Conservation (phyloP, 257 asterid genomes). For the Osmanthus fragrans region DNA sequence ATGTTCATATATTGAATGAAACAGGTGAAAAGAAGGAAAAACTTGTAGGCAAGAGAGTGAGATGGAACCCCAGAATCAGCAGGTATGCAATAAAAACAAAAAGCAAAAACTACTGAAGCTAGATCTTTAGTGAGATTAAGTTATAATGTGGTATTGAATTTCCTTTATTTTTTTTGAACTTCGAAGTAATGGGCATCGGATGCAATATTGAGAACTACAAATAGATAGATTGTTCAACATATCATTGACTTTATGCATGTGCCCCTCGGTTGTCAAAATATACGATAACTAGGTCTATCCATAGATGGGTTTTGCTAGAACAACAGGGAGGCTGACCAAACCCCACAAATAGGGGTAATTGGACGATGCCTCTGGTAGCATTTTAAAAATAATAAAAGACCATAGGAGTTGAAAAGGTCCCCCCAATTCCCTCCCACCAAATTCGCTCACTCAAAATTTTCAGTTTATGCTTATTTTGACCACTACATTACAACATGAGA, state of each 20-base stretch:
- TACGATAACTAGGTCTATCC: background rate
- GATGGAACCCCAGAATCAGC: slow-evolving; percentile 50
- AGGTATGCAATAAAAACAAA: slow-evolving; percentile 34
- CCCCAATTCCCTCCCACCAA: too few species aligned
- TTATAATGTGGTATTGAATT: background rate
- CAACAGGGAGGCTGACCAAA: too few species aligned
- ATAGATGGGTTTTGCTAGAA: too few species aligned
- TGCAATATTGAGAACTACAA: background rate
- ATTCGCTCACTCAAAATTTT: too few species aligned
- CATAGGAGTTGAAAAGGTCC: too few species aligned
- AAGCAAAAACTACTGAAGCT: background rate
- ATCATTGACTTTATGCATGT: background rate
- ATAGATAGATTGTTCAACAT: background rate
- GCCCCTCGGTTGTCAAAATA: background rate
- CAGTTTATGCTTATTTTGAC: background rate
- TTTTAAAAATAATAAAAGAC: too few species aligned
- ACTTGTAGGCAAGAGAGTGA: slow-evolving; percentile 43
- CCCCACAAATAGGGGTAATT: too few species aligned
- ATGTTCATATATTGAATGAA: slow-evolving; percentile 10
- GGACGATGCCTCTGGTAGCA: background rate
- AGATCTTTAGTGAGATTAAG: background rate
- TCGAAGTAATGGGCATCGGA: background rate
- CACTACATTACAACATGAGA: background rate
- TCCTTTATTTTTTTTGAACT: background rate
- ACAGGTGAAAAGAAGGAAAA: slow-evolving; percentile 44